phyloP scores from a whole-genome alignment of 1,139 yeast genomes.

The Geotrichum carabidarum region DNA sequence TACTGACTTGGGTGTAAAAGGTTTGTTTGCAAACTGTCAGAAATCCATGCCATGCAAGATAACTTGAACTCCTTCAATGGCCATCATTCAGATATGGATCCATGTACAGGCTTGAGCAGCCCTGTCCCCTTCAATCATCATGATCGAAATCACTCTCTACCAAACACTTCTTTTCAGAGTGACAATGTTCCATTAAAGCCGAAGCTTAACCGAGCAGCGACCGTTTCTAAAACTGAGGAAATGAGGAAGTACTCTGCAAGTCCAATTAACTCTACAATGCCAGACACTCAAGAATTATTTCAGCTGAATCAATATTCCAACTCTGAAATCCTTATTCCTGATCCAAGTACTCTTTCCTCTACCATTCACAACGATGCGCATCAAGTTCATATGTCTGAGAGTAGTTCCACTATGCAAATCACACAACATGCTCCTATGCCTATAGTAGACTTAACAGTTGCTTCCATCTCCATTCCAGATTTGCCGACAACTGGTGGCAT shows the following conservation, averaged over 20 bases:
- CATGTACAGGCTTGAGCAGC: not conserved
- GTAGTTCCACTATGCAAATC: not conserved
- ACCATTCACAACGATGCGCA: not conserved
- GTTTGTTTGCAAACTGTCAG: not conserved
- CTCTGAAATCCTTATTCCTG: not conserved
- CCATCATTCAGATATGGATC: not conserved
- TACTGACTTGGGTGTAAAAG: not conserved
- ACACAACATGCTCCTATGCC: slow-evolving; percentile 9
- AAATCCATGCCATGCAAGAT: slow-evolving; percentile 8
- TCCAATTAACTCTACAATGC: slow-evolving; percentile 10
- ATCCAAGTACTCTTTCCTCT: slow-evolving; percentile 1
- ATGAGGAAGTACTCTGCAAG: slow-evolving; percentile 3
- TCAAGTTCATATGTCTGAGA: not conserved
- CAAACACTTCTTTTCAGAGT: slow-evolving; percentile 22
- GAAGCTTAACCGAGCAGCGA: slow-evolving; percentile 32
- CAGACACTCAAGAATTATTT: not conserved
- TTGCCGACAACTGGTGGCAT: not conserved
- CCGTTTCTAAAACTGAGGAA: slow-evolving; percentile 22
- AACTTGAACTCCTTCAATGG: not conserved
- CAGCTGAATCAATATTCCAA: not conserved
- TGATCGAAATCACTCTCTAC: slow-evolving; percentile 33
- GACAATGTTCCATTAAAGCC: slow-evolving; percentile 14
- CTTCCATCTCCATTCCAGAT: slow-evolving; percentile 13
- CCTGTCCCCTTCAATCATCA: slow-evolving; percentile 20
- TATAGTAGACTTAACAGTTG: slow-evolving; percentile 6